These are phyloP conservation scores for Trichophyton simii DNA, from an alignment of 2,329 filamentous ascomycete genomes.

Conservation along the genomic window DNA sequence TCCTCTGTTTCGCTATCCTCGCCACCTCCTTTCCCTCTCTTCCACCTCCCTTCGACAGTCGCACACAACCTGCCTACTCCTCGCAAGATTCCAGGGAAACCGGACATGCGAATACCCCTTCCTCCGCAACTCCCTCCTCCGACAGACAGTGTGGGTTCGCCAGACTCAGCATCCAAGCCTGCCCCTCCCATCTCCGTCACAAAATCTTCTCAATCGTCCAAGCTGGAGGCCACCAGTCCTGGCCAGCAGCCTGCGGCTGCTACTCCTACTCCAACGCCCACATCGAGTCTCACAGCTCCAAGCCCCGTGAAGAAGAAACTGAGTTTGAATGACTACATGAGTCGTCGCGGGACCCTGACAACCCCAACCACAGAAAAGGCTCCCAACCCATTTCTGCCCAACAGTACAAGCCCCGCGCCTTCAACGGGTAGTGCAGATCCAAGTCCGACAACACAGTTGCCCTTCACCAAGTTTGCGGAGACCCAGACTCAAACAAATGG, in stretches of 20 bases:
- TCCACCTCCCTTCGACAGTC: conserved; percentile 24
- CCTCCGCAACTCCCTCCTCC: not conserved
- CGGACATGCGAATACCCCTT: conserved; percentile 36
- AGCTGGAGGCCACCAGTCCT: not conserved
- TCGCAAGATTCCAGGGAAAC: conserved; percentile 41
- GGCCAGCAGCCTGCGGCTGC: not conserved
- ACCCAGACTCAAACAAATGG: not conserved
- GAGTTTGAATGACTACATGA: conserved; percentile 39
- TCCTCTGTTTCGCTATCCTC: not conserved
- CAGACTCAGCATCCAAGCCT: not conserved
- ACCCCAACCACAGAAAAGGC: conserved; percentile 32
- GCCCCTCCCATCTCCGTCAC: not conserved
- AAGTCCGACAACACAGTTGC: not conserved
- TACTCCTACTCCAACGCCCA: not conserved
- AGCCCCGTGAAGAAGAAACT: conserved; percentile 41
- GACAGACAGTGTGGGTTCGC: not conserved
- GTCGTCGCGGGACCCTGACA: conserved; percentile 28
- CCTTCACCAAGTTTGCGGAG: conserved; percentile 3
- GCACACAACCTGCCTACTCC: conserved; percentile 27
- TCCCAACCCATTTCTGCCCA: conserved; percentile 20
- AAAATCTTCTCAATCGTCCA: not conserved
- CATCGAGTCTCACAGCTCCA: conserved; percentile 19
- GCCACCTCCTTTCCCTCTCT: not conserved
- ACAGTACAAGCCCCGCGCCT: conserved; percentile 14
- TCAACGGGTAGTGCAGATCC: conserved; percentile 11